Percentiles rank a stretch among this genome's conserved stretches.
Conservation (phyloP, 331 rosid species). For the Erythrophleum ivorense region DNA sequence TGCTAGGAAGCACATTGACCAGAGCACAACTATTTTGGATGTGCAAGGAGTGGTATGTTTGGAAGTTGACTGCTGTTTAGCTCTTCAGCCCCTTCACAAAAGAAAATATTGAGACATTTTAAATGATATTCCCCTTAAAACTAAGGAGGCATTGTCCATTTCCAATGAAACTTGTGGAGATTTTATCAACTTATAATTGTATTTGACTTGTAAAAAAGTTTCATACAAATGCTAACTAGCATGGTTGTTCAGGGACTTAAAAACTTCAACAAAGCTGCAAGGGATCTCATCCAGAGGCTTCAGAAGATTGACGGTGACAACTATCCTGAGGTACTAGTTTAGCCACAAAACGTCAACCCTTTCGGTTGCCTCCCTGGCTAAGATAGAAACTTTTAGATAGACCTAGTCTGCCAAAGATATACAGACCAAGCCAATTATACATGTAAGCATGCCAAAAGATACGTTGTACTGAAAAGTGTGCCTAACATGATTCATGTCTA, state of each 20-base stretch:
- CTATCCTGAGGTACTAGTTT: slow-evolving; percentile 82
- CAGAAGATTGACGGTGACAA: slow-evolving; percentile 97
- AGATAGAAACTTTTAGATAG: background rate
- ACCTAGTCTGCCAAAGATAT: background rate
- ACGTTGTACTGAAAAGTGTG: background rate
- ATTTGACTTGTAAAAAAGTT: slow-evolving; percentile 6
- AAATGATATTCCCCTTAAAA: background rate
- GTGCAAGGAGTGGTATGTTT: slow-evolving; percentile 95
- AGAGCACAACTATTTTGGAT: slow-evolving; percentile 96
- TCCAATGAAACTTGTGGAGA: background rate
- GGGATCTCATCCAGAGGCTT: slow-evolving; percentile 84
- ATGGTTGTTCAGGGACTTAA: slow-evolving; percentile 72
- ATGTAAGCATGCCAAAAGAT: too few species aligned
- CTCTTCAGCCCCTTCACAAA: background rate
- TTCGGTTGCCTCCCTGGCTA: slow-evolving; percentile 20
- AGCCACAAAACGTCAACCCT: background rate
- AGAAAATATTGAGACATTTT: background rate
- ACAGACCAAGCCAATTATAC: background rate
- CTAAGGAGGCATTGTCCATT: slow-evolving; percentile 15
- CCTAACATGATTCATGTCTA: background rate
- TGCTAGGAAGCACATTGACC: slow-evolving; percentile 91
- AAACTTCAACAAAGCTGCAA: slow-evolving; percentile 83
- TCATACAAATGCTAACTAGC: slow-evolving; percentile 28
- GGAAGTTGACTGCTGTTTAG: background rate
- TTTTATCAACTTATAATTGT: background rate